Conservation (phyloP, 2,329 filamentous ascomycete species). For the Plenodomus lindquistii region DNA sequence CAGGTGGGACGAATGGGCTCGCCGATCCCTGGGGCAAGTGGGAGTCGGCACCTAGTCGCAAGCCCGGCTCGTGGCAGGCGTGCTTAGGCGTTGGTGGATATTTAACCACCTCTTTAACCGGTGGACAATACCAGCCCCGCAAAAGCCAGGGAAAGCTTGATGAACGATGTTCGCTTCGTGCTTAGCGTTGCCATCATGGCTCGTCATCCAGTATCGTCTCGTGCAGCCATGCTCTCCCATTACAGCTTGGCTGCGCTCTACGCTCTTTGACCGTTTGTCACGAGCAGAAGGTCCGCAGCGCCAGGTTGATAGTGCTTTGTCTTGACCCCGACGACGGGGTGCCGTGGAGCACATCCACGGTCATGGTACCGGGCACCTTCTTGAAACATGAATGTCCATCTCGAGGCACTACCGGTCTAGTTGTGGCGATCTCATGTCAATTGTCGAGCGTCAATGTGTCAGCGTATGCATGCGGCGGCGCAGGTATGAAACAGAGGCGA, state of each 20-base stretch:
- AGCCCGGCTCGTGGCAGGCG: neutral
- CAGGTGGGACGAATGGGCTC: conserved; percentile 27
- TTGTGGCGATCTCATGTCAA: neutral
- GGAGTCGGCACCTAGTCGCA: neutral
- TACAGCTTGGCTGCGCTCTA: neutral
- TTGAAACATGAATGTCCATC: neutral
- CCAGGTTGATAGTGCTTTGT: neutral
- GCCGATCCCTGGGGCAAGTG: conserved; percentile 25
- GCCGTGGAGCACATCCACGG: too few relatives aligned
- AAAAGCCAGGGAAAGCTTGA: neutral
- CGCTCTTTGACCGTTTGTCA: neutral
- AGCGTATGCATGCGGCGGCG: neutral
- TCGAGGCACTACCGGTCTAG: neutral
- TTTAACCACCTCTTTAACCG: neutral
- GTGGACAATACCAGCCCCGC: neutral
- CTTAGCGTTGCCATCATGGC: neutral
- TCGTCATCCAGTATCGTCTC: neutral
- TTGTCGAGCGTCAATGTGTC: neutral
- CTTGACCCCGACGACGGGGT: too few relatives aligned
- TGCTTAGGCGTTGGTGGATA: neutral
- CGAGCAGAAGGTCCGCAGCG: neutral
- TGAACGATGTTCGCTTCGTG: neutral
- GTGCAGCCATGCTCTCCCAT: neutral
- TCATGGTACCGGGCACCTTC: neutral
- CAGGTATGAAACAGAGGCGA: neutral